phyloP scores from a whole-genome alignment of 2,329 filamentous ascomycete species.

The Arthroderma sp. region DNA sequence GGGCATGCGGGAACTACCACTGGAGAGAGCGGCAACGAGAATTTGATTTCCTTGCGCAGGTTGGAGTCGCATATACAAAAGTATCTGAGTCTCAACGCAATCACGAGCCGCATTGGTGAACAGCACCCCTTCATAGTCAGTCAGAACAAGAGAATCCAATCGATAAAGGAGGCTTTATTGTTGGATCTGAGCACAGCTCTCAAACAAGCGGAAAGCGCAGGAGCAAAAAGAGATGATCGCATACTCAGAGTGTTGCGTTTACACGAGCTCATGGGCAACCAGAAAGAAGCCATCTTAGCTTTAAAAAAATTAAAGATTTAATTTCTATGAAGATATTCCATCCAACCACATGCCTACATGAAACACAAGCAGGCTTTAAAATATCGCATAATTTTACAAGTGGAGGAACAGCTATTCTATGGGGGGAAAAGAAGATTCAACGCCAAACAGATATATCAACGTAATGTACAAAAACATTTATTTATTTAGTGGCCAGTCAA shows the following conservation, averaged over 20 bases:
- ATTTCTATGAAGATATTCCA: background rate
- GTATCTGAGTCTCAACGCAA: conserved; percentile 43
- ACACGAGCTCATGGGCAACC: conserved; percentile 49
- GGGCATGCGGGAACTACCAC: conserved; percentile 8
- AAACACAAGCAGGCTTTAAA: too few relatives aligned
- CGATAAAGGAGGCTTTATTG: conserved; percentile 48
- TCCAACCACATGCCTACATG: too few relatives aligned
- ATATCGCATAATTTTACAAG: too few relatives aligned
- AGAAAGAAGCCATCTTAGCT: conserved; percentile 45
- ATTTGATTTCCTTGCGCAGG: conserved; percentile 27
- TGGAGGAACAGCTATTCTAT: conserved; percentile 18
- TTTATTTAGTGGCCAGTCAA: conserved; percentile 28
- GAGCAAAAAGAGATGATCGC: conserved; percentile 23
- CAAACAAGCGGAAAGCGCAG: conserved; percentile 35
- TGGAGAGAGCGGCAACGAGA: conserved; percentile 20
- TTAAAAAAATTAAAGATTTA: conserved; percentile 34
- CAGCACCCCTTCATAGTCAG: conserved; percentile 51
- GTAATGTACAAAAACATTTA: conserved; percentile 6
- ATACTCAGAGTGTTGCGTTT: conserved; percentile 45
- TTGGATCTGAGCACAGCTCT: conserved; percentile 52
- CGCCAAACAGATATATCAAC: conserved; percentile 23
- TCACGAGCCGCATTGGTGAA: conserved; percentile 39
- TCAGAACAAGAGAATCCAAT: conserved; percentile 43
- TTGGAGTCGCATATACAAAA: conserved; percentile 45
- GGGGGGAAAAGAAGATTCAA: conserved; percentile 13